Evolutionary conservation across 257 asterid genomes (phyloP), one percentile per base, ranked within the genome.

Genomic region (Echites panduratus): DNA sequence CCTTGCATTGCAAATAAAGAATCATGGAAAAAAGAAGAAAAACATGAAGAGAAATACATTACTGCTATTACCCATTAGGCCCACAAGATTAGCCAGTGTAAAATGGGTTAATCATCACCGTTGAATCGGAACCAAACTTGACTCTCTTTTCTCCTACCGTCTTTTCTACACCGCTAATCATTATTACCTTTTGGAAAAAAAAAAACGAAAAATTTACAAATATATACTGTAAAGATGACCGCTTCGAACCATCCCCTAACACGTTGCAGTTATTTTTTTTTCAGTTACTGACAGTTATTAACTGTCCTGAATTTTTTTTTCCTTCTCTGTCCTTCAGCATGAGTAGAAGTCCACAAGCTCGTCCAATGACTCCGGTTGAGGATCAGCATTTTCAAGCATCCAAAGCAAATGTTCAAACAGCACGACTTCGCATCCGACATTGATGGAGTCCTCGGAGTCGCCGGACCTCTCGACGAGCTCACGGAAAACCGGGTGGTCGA

Each of bases 351-450:
- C 92, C 20, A 81, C 96, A 50, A 93, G 91, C 81, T 93, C 98
- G 62, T 84, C 87, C 72, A 87, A 32, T 12, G 98, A 87, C 32
- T 93, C 97, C 27, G 95, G 92, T 76, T 85, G 97, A 68, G 95
- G 97, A 83, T 93, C 98, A 71, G 92, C 90, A 72, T 89, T 89
- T 77, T 82, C 88, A 35, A 89, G 92, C 92, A 89, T 89, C 96
- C 96, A 89, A 0, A 93, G 87, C 19, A 93, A 86, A 82, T 93
- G 98, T 58, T 93, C 98, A 75, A 93, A 93, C 72, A 93, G 86
- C 13, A 93, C 98, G 4, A 93, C 98, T 80, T 93, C 98, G 44
- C 98, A 93, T 0, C 92, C 89, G 44, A 90, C 87, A 66, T 81
- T 78, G 78, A 87, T 72, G 62, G 82, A 76, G 2, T 83, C 87